These are phyloP conservation scores for Eutrema yunnanense DNA, from an alignment of 345 rosid species.

Conservation along the genomic window DNA sequence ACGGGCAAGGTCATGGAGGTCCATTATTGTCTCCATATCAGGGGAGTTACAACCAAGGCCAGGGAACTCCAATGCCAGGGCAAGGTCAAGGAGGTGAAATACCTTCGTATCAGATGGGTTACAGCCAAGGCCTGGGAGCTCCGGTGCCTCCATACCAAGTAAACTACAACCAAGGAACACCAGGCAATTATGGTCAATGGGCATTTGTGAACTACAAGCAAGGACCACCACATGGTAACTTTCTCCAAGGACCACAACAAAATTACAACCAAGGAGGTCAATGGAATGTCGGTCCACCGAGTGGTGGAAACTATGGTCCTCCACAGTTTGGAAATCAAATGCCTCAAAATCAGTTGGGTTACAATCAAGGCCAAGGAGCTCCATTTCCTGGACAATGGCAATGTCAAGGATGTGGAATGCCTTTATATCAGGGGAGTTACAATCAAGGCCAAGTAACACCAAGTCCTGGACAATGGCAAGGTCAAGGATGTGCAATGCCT, in stretches of 20 bases:
- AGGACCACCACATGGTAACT: constrained; percentile 18
- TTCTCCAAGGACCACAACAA: constrained; percentile 26
- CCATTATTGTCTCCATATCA: constrained; percentile 17
- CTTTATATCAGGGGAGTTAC: constrained; percentile 23
- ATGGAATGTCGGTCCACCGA: constrained; percentile 26
- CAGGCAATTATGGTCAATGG: constrained; percentile 33
- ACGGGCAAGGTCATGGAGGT: constrained; percentile 21
- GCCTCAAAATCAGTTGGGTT: constrained; percentile 18
- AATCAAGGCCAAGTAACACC: constrained; percentile 18
- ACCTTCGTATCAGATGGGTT: constrained; percentile 34
- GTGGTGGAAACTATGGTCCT: constrained; percentile 3
- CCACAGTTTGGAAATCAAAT: constrained; percentile 17
- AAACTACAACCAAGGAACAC: constrained; percentile 28
- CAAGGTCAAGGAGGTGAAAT: constrained; percentile 25
- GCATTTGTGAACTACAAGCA: constrained; percentile 31
- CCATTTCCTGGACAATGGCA: constrained; percentile 27
- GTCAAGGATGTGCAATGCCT: constrained; percentile 12
- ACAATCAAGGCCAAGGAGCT: constrained; percentile 12
- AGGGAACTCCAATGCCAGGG: not conserved
- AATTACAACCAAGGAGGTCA: constrained; percentile 32
- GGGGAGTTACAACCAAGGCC: constrained; percentile 31
- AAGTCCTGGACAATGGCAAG: constrained; percentile 27
- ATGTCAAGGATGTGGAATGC: constrained; percentile 29
- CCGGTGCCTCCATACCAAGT: constrained; percentile 28
- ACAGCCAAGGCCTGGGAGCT: constrained; percentile 41